Percentiles rank a stretch among this genome's conserved stretches.
phyloP scores from a whole-genome alignment of 495 filamentous ascomycete genomes.

The Penicillium verhagenii region DNA sequence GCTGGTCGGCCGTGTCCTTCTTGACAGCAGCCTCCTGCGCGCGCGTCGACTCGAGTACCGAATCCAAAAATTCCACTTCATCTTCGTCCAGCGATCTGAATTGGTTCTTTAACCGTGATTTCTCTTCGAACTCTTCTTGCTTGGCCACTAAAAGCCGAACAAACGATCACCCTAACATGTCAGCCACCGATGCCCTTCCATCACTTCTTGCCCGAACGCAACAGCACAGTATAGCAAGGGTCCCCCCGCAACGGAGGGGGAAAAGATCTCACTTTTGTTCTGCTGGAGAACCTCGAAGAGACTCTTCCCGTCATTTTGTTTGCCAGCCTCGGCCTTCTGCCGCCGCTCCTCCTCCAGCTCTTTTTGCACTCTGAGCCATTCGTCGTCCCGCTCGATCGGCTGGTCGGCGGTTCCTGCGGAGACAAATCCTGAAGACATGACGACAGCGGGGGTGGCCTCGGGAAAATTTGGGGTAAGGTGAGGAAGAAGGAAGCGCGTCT shows the following conservation, averaged over 20 bases:
- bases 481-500: conserved; percentile 2
- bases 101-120: conserved; percentile 82
- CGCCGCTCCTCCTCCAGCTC: conserved; percentile 70
- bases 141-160: conserved; percentile 67
- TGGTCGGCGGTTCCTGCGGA: conserved; percentile 76
- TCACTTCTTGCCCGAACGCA: neutral
- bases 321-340: conserved; percentile 56
- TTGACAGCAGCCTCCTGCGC: conserved; percentile 71
- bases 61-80: conserved; percentile 89
- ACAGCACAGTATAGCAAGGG: neutral
- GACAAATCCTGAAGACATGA: conserved; percentile 86
- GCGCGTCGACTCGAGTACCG: conserved; percentile 64
- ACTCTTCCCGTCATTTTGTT: conserved; percentile 63
- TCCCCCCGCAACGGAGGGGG: neutral
- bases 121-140: conserved; percentile 95
- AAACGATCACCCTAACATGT: conserved; percentile 54
- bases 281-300: conserved; percentile 86
- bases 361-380: conserved; percentile 74
- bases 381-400: conserved; percentile 58
- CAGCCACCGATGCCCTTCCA: conserved; percentile 35
- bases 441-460: conserved; percentile 2
- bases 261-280: conserved; percentile 80
- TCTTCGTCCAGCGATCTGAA: conserved; percentile 92
- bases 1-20: conserved; percentile 70
- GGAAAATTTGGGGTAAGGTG: conserved; percentile 10